Evolutionary conservation across 1,284 basidiomycete species (phyloP).

Genomic region (Boletus sp.): DNA sequence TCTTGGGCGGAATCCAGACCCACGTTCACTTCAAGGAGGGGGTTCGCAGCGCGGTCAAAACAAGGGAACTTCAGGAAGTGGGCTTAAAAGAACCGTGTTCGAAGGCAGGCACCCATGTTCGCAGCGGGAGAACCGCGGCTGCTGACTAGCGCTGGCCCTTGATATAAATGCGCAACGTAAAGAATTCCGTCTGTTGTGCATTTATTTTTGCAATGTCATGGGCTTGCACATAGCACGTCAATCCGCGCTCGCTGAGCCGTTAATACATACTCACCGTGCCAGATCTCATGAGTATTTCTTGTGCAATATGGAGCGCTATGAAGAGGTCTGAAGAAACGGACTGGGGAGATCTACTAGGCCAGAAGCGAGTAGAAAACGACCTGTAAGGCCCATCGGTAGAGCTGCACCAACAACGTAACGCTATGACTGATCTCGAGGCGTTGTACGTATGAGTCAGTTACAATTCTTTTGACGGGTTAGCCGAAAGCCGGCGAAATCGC

Average conservation of each 20-base stretch:
- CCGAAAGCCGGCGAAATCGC: too few species aligned
- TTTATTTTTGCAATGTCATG: conserved; percentile 3
- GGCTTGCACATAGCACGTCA: too few species aligned
- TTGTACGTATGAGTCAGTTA: too few species aligned
- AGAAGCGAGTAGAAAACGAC: too few species aligned
- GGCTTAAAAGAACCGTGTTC: neutral
- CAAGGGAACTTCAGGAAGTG: neutral
- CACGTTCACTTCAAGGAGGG: conserved; percentile 2
- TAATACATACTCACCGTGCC: neutral
- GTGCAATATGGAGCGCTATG: too few species aligned
- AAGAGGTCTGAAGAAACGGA: too few species aligned
- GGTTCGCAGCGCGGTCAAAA: neutral
- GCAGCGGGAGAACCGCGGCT: conserved; percentile 3
- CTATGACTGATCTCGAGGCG: too few species aligned
- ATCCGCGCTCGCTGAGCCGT: neutral
- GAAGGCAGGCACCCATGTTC: neutral
- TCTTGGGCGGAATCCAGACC: neutral
- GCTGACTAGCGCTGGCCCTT: conserved; percentile 8
- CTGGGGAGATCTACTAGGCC: too few species aligned
- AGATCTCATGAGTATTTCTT: neutral
- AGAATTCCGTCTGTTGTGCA: neutral
- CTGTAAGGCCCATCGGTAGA: too few species aligned
- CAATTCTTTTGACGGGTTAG: too few species aligned
- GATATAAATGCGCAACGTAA: conserved; percentile 4
- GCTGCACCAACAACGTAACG: too few species aligned